A percentile compares a stretch with the other conserved stretches of the same genome.
phyloP scores from a whole-genome alignment of 768 basidiomycete genomes.

The Boletus eberwhitei region DNA sequence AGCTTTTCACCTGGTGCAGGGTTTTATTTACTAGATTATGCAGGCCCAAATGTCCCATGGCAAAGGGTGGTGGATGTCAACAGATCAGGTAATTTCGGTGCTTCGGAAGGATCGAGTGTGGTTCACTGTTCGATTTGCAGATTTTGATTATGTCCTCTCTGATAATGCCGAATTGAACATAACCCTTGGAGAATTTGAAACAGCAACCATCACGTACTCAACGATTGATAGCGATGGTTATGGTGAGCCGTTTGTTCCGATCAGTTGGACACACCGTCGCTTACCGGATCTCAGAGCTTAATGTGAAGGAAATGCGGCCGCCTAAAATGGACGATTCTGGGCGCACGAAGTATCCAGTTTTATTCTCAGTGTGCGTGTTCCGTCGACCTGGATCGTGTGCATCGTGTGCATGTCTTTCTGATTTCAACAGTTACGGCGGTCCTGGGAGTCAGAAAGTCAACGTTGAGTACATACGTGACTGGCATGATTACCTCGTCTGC shows the following conservation, averaged over 20 bases:
- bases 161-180: constrained; percentile 66
- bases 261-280: constrained; percentile 12
- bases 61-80: constrained; percentile 69
- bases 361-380: constrained; percentile 71
- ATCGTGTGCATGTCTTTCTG: constrained; percentile 3
- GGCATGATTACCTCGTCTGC: constrained; percentile 85
- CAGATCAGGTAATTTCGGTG: constrained; percentile 38
- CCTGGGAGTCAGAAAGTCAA: constrained; percentile 81
- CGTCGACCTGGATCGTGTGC: not conserved
- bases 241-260: constrained; percentile 42
- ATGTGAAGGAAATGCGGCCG: constrained; percentile 88
- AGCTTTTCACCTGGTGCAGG: constrained; percentile 83
- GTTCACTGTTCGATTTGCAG: constrained; percentile 33
- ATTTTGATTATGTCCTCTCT: constrained; percentile 61
- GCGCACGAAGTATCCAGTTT: constrained; percentile 91
- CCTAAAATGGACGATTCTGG: constrained; percentile 93
- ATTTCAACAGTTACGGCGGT: constrained; percentile 72
- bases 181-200: constrained; percentile 64
- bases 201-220: constrained; percentile 63
- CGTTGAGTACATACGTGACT: constrained; percentile 65
- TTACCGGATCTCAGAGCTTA: constrained; percentile 58
- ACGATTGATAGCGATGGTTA: constrained; percentile 81
- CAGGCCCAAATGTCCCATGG: constrained; percentile 83
- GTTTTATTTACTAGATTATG: constrained; percentile 78
- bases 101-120: not conserved